Evolutionary conservation across 2,329 filamentous ascomycete genomes (phyloP).

Genomic region (Lanzia echinophila): DNA sequence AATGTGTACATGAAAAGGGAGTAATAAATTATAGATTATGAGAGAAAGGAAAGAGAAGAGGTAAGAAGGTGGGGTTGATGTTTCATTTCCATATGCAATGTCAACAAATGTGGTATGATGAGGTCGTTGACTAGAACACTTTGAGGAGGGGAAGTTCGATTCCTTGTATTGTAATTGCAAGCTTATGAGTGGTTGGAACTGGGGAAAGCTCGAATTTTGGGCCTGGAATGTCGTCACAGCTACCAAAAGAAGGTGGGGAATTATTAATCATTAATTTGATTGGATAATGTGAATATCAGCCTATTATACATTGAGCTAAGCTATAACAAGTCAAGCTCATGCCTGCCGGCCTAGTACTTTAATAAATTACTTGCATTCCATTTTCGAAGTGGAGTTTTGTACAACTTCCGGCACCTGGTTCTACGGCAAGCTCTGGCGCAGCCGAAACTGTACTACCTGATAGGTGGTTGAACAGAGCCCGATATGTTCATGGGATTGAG

Average conservation of each 20-base stretch:
- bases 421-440: too few species aligned
- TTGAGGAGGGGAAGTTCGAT: neutral
- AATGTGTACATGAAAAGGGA: constrained; percentile 8
- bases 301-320: neutral
- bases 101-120: constrained; percentile 1
- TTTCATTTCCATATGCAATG: neutral
- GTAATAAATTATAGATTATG: neutral
- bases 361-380: too few species aligned
- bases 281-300: neutral
- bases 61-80: neutral
- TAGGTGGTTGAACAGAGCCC: too few species aligned
- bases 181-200: neutral
- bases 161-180: neutral
- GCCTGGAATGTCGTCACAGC: neutral
- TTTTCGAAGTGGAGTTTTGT: too few species aligned
- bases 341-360: too few species aligned
- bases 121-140: neutral
- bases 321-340: too few species aligned
- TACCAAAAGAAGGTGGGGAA: neutral
- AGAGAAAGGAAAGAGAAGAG: neutral
- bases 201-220: constrained; percentile 8
- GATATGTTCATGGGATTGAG: too few species aligned
- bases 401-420: too few species aligned
- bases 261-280: neutral
- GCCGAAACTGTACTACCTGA: too few species aligned